Evolutionary conservation across 179 eudicot species (phyloP).

Genomic region (Dionaea muscipula): DNA sequence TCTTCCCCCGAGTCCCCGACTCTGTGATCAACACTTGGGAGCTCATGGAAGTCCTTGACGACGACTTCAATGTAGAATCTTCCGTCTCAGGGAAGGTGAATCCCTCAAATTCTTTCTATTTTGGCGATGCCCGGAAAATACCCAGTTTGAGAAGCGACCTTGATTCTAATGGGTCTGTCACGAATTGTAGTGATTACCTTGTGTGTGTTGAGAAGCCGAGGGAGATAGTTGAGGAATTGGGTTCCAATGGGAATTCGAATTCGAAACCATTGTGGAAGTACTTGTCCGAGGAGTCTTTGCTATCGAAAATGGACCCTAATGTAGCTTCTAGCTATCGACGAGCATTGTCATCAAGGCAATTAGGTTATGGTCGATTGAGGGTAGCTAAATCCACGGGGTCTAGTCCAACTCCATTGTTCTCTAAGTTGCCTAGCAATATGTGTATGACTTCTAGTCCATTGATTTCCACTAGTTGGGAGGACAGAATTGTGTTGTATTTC

Average conservation of each 20-base stretch:
- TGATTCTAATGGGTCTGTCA: conserved; percentile 14
- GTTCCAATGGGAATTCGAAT: conserved; percentile 10
- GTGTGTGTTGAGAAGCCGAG: conserved; percentile 47
- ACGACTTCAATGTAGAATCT: conserved; percentile 23
- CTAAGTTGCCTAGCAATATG: conserved; percentile 10
- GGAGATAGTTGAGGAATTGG: conserved; percentile 13
- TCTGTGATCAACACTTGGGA: conserved; percentile 98
- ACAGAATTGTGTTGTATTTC: conserved; percentile 61
- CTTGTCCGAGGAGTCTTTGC: conserved; percentile 74
- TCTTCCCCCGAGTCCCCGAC: too few species aligned
- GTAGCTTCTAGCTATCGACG: conserved; percentile 48
- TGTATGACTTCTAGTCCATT: conserved; percentile 12
- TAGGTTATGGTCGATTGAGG: conserved; percentile 17
- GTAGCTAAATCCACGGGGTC: conserved; percentile 14
- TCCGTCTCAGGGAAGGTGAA: conserved; percentile 5
- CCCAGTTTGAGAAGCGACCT: conserved; percentile 10
- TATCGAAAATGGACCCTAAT: conserved; percentile 65
- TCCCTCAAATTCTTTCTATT: conserved; percentile 1
- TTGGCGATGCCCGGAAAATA: conserved; percentile 12
- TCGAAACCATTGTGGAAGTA: conserved; percentile 87
- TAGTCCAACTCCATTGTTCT: conserved; percentile 13
- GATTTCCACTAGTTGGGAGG: conserved; percentile 24
- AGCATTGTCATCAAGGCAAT: conserved; percentile 35
- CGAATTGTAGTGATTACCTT: conserved; percentile 27
- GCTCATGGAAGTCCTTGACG: conserved; percentile 93